phyloP scores from a whole-genome alignment of 768 basidiomycete genomes.

The Mrakia gelida region DNA sequence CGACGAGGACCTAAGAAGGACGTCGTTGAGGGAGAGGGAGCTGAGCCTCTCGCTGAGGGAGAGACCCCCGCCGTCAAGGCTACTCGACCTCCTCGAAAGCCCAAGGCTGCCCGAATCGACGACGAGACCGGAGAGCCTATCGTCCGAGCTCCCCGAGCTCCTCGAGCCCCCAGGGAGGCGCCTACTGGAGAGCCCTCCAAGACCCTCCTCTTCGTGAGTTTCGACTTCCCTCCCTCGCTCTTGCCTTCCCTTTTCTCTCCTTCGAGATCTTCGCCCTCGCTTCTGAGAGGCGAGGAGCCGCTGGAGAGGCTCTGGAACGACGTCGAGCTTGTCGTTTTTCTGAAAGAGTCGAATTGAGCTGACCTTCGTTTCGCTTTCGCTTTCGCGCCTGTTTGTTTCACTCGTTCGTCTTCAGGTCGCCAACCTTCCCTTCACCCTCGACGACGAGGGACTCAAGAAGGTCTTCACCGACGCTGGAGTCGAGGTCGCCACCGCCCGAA shows the following conservation, averaged over 20 bases:
- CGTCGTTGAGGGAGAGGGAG: slow-evolving; percentile 25
- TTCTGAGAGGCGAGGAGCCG: neutral
- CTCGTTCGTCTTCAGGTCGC: slow-evolving; percentile 47
- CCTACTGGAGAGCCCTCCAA: slow-evolving; percentile 72
- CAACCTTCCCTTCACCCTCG: slow-evolving; percentile 92
- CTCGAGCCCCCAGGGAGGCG: slow-evolving; percentile 28
- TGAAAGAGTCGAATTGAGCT: neutral
- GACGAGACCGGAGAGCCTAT: slow-evolving; percentile 28
- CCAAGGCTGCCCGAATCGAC: slow-evolving; percentile 32
- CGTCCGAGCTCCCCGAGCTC: slow-evolving; percentile 22
- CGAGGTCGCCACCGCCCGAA: slow-evolving; percentile 65
- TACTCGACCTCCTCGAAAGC: slow-evolving; percentile 22
- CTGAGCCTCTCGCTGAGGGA: slow-evolving; percentile 61
- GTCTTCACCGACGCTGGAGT: slow-evolving; percentile 86
- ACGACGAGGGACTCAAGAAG: slow-evolving; percentile 70
- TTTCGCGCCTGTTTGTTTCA: neutral
- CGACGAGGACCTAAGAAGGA: slow-evolving; percentile 34
- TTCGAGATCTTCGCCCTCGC: neutral
- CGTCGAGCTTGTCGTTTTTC: neutral
- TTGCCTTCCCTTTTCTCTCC: slow-evolving; percentile 4
- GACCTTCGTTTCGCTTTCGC: neutral
- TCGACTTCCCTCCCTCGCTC: too few species aligned
- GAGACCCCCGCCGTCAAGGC: slow-evolving; percentile 59
- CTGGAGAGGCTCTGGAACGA: too few species aligned
- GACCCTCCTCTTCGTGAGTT: slow-evolving; percentile 48